Percentiles rank a stretch among this genome's conserved stretches.
phyloP scores from a whole-genome alignment of 805 yeast genomes.

The Candida manassasensis region DNA sequence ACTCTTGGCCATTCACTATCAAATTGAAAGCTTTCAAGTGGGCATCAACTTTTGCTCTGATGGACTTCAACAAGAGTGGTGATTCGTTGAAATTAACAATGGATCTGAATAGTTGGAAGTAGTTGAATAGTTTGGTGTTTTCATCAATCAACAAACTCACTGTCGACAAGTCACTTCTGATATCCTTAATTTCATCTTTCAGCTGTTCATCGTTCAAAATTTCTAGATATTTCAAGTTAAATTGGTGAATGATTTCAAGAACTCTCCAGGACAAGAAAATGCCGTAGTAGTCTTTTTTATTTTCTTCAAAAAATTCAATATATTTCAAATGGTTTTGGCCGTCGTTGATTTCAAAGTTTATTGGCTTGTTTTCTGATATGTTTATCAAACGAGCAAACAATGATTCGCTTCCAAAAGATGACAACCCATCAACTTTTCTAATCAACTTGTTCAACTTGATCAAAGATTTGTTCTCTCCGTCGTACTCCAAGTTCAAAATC shows the following conservation, averaged over 20 bases:
- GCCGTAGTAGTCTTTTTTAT: conserved; percentile 19
- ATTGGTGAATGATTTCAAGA: conserved; percentile 28
- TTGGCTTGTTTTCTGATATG: conserved; percentile 16
- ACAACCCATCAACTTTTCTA: conserved; percentile 27
- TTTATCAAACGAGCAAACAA: conserved; percentile 26
- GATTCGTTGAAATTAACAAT: conserved; percentile 18
- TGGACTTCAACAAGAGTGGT: conserved; percentile 11
- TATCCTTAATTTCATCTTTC: conserved; percentile 10
- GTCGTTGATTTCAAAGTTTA: conserved; percentile 22
- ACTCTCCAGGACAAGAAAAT: conserved; percentile 34
- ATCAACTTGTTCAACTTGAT: conserved; percentile 20
- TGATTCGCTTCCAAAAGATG: conserved; percentile 23
- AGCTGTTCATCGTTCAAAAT: conserved; percentile 8
- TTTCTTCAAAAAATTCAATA: conserved; percentile 23
- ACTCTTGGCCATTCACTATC: conserved; percentile 23
- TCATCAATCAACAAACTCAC: conserved; percentile 8
- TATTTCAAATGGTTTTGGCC: conserved; percentile 27
- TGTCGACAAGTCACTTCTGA: conserved; percentile 10
- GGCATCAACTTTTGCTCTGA: conserved; percentile 16
- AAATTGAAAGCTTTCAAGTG: conserved; percentile 19
- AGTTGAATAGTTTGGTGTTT: conserved; percentile 11
- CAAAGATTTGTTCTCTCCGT: conserved; percentile 21
- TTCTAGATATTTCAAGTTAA: conserved; percentile 26
- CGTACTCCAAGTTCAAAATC: conserved; percentile 26
- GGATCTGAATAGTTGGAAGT: conserved; percentile 21